phyloP scores from a whole-genome alignment of 2,329 filamentous ascomycete species.

The Calonectria henricotiae region DNA sequence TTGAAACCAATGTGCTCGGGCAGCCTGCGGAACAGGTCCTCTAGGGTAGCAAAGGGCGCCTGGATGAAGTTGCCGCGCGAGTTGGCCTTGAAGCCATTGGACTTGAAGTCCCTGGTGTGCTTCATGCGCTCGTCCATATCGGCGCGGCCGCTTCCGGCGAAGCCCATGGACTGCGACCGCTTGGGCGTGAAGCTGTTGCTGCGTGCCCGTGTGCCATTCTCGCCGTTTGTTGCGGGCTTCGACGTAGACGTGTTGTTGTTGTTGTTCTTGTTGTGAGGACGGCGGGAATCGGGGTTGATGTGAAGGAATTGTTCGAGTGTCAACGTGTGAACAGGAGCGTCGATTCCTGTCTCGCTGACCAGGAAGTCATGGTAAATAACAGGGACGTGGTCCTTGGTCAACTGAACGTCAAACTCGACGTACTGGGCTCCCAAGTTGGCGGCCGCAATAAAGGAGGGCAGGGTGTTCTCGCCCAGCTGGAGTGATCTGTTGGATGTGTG shows the following conservation, averaged over 20 bases:
- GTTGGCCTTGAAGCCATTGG: constrained; percentile 96
- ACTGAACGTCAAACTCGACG: constrained; percentile 89
- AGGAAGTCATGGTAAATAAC: constrained; percentile 99
- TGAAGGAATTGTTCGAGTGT: constrained; percentile 97
- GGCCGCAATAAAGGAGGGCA: constrained; percentile 95
- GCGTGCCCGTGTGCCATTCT: constrained; percentile 49
- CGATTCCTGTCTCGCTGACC: constrained; percentile 97
- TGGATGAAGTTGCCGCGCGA: constrained; percentile 95
- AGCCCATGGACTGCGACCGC: constrained; percentile 72
- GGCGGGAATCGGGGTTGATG: constrained; percentile 75
- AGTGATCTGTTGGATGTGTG: constrained; percentile 86
- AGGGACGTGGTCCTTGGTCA: constrained; percentile 98
- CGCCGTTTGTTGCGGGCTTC: constrained; percentile 56
- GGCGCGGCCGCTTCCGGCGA: constrained; percentile 60
- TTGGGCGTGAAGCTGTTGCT: constrained; percentile 63
- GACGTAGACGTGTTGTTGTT: constrained; percentile 32
- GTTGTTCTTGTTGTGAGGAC: constrained; percentile 38
- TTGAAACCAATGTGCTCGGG: constrained; percentile 93
- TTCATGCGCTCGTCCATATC: constrained; percentile 89
- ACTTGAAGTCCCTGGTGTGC: constrained; percentile 95
- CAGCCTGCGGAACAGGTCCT: constrained; percentile 91
- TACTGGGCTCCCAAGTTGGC: constrained; percentile 90
- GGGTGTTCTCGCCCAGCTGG: constrained; percentile 96
- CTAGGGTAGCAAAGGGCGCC: constrained; percentile 93
- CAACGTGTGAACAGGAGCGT: constrained; percentile 94